These are phyloP conservation scores for Salix viminalis DNA, from an alignment of 345 rosid species.

Conservation along the genomic window DNA sequence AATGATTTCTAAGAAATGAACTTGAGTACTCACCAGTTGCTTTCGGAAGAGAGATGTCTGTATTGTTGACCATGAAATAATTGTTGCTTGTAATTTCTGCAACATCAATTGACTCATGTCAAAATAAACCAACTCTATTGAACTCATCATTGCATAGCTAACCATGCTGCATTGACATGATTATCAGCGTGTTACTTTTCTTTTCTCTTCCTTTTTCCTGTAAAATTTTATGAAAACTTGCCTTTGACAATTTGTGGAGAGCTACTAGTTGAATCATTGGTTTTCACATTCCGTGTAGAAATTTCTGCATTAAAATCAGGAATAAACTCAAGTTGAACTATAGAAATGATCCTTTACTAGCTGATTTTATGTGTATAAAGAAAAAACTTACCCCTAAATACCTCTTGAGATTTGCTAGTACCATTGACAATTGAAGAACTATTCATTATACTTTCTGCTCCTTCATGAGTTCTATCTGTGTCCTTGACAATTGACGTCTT, in stretches of 20 bases:
- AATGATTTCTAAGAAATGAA: background rate
- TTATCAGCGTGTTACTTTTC: background rate
- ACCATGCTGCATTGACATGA: background rate
- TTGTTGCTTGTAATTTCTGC: background rate
- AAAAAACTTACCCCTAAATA: background rate
- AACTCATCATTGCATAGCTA: background rate
- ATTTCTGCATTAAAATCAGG: background rate
- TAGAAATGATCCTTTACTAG: background rate
- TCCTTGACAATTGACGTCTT: background rate
- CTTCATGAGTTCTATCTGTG: background rate
- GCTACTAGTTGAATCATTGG: background rate
- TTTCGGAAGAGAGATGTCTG: conserved; percentile 16
- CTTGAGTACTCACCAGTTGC: background rate
- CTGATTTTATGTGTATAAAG: background rate
- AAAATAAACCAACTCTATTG: background rate
- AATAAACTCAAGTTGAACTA: background rate
- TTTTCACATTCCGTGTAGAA: background rate
- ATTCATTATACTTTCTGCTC: background rate
- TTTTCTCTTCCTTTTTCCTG: too few species aligned
- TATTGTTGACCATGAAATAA: conserved; percentile 7
- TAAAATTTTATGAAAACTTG: background rate
- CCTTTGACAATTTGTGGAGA: background rate
- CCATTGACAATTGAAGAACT: background rate
- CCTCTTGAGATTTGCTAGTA: background rate
- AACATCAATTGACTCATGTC: background rate